phyloP scores from a whole-genome alignment of 148 eudicot species.

The Vaccinium corymbosum region DNA sequence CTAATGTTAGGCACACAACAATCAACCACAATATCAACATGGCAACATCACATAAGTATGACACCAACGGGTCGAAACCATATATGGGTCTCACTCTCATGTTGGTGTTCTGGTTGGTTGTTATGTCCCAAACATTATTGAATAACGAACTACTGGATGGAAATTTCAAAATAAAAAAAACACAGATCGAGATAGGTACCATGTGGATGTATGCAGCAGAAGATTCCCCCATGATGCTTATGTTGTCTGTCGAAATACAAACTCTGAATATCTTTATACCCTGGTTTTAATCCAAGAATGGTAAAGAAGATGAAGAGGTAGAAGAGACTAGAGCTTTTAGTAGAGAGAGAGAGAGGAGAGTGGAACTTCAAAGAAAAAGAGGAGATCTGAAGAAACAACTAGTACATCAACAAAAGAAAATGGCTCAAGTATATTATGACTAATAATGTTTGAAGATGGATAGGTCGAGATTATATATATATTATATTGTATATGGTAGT shows the following conservation, averaged over 20 bases:
- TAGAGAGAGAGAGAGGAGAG: not conserved
- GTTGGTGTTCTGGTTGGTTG: too few relatives aligned
- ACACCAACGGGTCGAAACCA: too few relatives aligned
- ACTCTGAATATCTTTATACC: not conserved
- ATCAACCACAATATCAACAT: too few relatives aligned
- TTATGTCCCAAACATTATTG: too few relatives aligned
- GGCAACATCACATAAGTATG: too few relatives aligned
- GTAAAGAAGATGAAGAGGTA: not conserved
- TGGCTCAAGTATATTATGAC: not conserved
- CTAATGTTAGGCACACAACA: too few relatives aligned
- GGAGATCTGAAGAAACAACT: not conserved
- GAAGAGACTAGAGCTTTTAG: not conserved
- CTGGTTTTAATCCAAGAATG: not conserved
- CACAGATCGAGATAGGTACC: slow-evolving; percentile 16
- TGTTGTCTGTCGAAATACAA: not conserved
- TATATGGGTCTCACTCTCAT: too few relatives aligned
- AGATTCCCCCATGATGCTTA: slow-evolving; percentile 28
- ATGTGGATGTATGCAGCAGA: slow-evolving; percentile 33
- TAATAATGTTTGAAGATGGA: not conserved
- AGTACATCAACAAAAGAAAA: not conserved
- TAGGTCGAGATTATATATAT: not conserved
- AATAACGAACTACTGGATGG: not conserved
- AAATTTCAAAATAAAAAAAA: not conserved
- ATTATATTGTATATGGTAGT: not conserved
- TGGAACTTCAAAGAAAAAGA: not conserved